phyloP scores from a whole-genome alignment of 2,329 filamentous ascomycete genomes.

The Colletotrichum sp. region DNA sequence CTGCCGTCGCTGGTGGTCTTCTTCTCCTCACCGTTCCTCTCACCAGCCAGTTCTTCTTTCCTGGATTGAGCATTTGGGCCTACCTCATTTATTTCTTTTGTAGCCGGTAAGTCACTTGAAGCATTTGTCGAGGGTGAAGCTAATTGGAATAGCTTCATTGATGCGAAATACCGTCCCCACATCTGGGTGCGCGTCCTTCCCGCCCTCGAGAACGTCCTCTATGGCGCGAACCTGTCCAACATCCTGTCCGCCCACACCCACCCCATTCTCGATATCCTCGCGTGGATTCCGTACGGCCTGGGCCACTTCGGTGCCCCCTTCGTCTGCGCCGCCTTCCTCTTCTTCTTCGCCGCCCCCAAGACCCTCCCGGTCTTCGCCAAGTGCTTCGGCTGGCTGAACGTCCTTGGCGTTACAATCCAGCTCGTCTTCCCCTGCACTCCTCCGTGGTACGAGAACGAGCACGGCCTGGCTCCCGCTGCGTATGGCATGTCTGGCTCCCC shows the following conservation, averaged over 20 bases:
- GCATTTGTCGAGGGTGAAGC: not conserved
- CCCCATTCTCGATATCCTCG: slow-evolving; percentile 82
- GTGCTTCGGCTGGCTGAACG: slow-evolving; percentile 91
- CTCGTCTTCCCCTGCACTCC: slow-evolving; percentile 91
- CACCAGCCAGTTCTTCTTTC: slow-evolving; percentile 89
- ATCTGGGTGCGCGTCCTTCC: slow-evolving; percentile 97
- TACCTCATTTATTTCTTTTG: slow-evolving; percentile 93
- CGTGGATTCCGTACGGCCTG: slow-evolving; percentile 92
- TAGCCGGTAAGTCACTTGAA: slow-evolving; percentile 73
- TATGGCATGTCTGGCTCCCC: slow-evolving; percentile 91
- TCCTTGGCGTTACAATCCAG: slow-evolving; percentile 86
- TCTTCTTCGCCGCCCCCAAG: slow-evolving; percentile 87
- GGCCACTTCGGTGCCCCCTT: slow-evolving; percentile 88
- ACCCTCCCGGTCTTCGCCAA: slow-evolving; percentile 85
- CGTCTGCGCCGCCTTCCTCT: slow-evolving; percentile 79
- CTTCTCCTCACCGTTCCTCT: slow-evolving; percentile 79
- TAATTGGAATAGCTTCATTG: slow-evolving; percentile 73
- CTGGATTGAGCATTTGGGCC: slow-evolving; percentile 81
- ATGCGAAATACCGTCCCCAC: slow-evolving; percentile 84
- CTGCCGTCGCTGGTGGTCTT: slow-evolving; percentile 70
- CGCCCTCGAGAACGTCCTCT: slow-evolving; percentile 93
- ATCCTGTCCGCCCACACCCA: slow-evolving; percentile 91
- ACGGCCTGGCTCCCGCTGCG: slow-evolving; percentile 88
- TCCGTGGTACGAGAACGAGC: slow-evolving; percentile 95
- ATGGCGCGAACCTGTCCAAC: slow-evolving; percentile 94